Percentiles rank a stretch among this genome's conserved stretches.
Conservation (phyloP, 768 basidiomycete species). For the Favolaschia claudopus region DNA sequence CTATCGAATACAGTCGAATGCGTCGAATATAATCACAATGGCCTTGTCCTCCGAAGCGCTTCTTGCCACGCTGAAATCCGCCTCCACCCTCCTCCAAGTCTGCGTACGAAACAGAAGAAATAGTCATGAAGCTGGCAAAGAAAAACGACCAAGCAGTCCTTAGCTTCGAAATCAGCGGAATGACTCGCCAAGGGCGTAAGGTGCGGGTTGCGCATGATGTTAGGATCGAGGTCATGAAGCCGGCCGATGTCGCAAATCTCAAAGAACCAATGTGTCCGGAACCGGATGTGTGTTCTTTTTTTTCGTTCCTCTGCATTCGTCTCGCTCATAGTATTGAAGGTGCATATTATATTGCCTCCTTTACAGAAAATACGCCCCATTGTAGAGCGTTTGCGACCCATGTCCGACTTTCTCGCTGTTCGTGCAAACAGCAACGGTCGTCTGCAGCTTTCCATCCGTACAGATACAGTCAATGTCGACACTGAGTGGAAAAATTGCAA, state of each 20-base stretch:
- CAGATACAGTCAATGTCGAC: slow-evolving; percentile 79
- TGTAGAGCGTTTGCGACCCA: slow-evolving; percentile 73
- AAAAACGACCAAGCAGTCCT: slow-evolving; percentile 82
- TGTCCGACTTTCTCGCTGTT: slow-evolving; percentile 74
- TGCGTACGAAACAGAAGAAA: slow-evolving; percentile 65
- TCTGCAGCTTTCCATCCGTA: slow-evolving; percentile 61
- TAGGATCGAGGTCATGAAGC: slow-evolving; percentile 80
- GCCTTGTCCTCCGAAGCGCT: slow-evolving; percentile 78
- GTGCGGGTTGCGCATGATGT: slow-evolving; percentile 83
- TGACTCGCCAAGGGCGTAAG: slow-evolving; percentile 67
- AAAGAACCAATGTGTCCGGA: slow-evolving; percentile 86
- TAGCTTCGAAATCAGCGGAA: slow-evolving; percentile 75
- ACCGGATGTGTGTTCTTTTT: slow-evolving; percentile 67
- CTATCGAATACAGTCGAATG: slow-evolving; percentile 89
- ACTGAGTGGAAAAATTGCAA: slow-evolving; percentile 81
- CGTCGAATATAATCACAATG: slow-evolving; percentile 81
- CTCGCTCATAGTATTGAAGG: slow-evolving; percentile 47
- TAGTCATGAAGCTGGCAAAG: slow-evolving; percentile 87
- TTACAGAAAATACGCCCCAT: slow-evolving; percentile 80
- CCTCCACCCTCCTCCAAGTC: slow-evolving; percentile 54
- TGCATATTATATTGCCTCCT: slow-evolving; percentile 80
- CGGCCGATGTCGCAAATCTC: slow-evolving; percentile 73
- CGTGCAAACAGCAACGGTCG: slow-evolving; percentile 72
- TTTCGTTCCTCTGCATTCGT: background rate
- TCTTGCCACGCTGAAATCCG: slow-evolving; percentile 74